Base-by-base conservation (phyloP, 2,329 filamentous ascomycete genomes). In the Apiospora saccharicola region DNA sequence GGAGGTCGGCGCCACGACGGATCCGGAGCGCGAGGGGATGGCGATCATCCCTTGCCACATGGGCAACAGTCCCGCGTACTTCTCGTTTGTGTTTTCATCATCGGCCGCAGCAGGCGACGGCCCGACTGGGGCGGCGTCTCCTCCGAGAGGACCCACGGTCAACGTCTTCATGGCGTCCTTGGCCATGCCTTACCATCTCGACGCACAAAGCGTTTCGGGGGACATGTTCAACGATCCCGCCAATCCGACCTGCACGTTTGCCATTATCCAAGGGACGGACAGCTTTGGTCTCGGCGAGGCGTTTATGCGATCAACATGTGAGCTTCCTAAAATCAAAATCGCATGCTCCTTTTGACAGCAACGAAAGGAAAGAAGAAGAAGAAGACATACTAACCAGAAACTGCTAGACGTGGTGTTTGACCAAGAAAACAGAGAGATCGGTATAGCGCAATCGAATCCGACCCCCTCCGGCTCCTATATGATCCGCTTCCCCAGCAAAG, bases 351-450 rank as follows among this genome's bases (percentile, higher is more conserved):
- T 37, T 37, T 7, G 34, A 37, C 7, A 37, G 34, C 4, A 37
- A 4, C 34, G 7, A 37, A 37, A 7, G 34, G 34, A 7, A 37
- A 37, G n/a, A n/a, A n/a, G n/a, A n/a, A 37, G 34, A 7, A 3
- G 4, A 37, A 37, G 3, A 37, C 37, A 5, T 37, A 44, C 43
- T 44, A 44, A 44, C 10, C 43, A 1, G 1, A 6, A 3, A 3
- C 10, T 44, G 10, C 1, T 22, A 67, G 61, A 67, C 26, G 61
- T 43, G 7, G 61, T 67, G 1, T 67, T 67, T 16, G 61, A 67
- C 22, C 61, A 67, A n/a, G 61, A 67, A n/a, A 67, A 67, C 34
- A 24, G 34, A 19, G 61, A 67, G 34, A 41, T 67, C 61, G 61
- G 30, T 19, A 67, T 67, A n/a, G 61, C 61, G 14, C 61, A 67